Conservation (phyloP, 2,329 filamentous ascomycete genomes). For the Colletotrichum spaethianum region DNA sequence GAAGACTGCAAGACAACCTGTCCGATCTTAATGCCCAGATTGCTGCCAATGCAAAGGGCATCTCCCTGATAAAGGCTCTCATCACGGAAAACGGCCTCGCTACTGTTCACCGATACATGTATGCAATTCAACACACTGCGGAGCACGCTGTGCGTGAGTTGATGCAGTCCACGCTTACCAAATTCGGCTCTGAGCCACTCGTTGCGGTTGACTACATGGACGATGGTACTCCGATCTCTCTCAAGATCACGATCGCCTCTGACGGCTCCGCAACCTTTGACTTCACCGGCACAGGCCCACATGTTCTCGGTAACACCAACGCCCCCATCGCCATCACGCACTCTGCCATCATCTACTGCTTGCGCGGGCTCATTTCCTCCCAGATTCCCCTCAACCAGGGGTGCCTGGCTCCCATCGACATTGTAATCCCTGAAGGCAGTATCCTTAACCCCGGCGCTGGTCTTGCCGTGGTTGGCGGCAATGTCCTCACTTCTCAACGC, state of each 20-base stretch:
- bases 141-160: conserved; percentile 38
- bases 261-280: conserved; percentile 78
- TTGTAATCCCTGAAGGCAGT: conserved; percentile 79
- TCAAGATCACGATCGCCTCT: conserved; percentile 68
- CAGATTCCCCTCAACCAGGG: conserved; percentile 92
- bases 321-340: conserved; percentile 50
- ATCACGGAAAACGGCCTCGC: conserved; percentile 85
- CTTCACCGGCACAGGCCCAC: conserved; percentile 67
- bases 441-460: conserved; percentile 83
- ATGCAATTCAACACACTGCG: conserved; percentile 41
- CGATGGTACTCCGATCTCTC: conserved; percentile 59
- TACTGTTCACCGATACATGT: conserved; percentile 65
- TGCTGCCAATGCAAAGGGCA: conserved; percentile 82
- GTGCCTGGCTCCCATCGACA: conserved; percentile 82
- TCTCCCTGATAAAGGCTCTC: conserved; percentile 79
- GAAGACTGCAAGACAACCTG: conserved; percentile 81
- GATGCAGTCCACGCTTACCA: conserved; percentile 57
- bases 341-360: conserved; percentile 71
- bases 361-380: conserved; percentile 83
- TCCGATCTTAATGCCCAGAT: conserved; percentile 84
- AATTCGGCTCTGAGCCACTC: conserved; percentile 78
- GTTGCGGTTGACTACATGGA: conserved; percentile 82
- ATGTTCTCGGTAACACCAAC: conserved; percentile 50
- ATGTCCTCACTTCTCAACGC: conserved; percentile 84
- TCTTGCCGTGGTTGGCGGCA: conserved; percentile 87